phyloP scores from a whole-genome alignment of 208 protist species.

The Crithidia bombi region DNA sequence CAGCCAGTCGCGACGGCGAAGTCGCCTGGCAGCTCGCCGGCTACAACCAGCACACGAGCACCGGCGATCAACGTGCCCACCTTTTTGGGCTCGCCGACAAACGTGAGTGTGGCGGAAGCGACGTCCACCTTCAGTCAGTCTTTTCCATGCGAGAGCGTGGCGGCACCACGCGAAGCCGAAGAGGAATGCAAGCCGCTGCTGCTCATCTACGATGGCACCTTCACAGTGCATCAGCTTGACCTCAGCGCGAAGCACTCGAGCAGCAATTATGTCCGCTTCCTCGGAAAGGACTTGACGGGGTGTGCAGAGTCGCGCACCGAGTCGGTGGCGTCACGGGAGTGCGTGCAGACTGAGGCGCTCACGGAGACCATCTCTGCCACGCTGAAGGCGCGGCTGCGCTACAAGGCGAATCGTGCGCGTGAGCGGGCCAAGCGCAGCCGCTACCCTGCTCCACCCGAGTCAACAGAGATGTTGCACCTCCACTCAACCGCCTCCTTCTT shows the following conservation, averaged over 20 bases:
- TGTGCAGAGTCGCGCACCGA: constrained; percentile 64
- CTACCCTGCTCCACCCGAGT: constrained; percentile 64
- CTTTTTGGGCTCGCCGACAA: not conserved
- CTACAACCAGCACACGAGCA: not conserved
- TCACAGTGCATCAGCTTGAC: constrained; percentile 71
- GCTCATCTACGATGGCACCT: constrained; percentile 69
- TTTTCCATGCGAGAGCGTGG: not conserved
- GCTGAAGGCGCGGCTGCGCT: constrained; percentile 49
- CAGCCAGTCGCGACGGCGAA: not conserved
- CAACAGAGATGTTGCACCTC: constrained; percentile 72
- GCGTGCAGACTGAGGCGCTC: constrained; percentile 78
- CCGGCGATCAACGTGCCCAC: constrained; percentile 9
- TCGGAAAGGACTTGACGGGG: constrained; percentile 62
- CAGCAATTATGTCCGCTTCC: constrained; percentile 71
- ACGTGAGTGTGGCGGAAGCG: not conserved
- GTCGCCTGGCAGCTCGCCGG: not conserved
- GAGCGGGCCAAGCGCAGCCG: constrained; percentile 56
- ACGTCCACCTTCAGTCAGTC: constrained; percentile 8
- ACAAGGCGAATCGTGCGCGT: constrained; percentile 57
- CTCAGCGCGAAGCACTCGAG: constrained; percentile 59
- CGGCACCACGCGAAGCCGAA: not conserved
- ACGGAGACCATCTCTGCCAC: constrained; percentile 71
- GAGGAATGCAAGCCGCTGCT: constrained; percentile 17
- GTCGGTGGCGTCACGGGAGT: constrained; percentile 77
- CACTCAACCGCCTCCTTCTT: constrained; percentile 76